These are phyloP conservation scores for Pichia californica DNA, from an alignment of 805 yeast species.

Conservation along the genomic window DNA sequence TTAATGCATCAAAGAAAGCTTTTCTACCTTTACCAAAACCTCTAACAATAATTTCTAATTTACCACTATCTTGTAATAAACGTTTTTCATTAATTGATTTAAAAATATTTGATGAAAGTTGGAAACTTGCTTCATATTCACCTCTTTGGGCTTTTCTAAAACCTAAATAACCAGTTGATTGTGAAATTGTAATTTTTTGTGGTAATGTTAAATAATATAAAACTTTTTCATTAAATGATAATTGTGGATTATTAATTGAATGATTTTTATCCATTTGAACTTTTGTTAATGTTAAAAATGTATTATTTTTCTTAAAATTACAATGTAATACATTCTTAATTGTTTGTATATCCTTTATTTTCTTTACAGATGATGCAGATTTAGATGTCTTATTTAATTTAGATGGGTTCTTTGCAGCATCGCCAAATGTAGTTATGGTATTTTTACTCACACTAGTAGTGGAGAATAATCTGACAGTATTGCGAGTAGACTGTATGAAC, in stretches of 20 bases:
- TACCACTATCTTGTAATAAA: slow-evolving; percentile 31
- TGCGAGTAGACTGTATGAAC: background rate
- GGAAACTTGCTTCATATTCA: slow-evolving; percentile 90
- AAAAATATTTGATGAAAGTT: slow-evolving; percentile 70
- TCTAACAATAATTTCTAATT: slow-evolving; percentile 70
- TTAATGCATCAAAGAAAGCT: slow-evolving; percentile 76
- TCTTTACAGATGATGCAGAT: slow-evolving; percentile 10
- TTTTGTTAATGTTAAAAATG: slow-evolving; percentile 68
- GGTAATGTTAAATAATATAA: slow-evolving; percentile 74
- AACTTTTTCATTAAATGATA: slow-evolving; percentile 62
- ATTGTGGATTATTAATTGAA: slow-evolving; percentile 46
- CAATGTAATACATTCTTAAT: slow-evolving; percentile 74
- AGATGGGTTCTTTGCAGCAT: slow-evolving; percentile 18
- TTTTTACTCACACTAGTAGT: background rate
- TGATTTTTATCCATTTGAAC: slow-evolving; percentile 60
- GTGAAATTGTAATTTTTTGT: slow-evolving; percentile 60
- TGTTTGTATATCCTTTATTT: slow-evolving; percentile 19
- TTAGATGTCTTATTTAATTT: slow-evolving; percentile 7
- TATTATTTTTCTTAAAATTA: slow-evolving; percentile 74
- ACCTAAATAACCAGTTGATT: slow-evolving; percentile 82
- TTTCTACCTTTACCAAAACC: slow-evolving; percentile 87
- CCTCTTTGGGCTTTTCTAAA: slow-evolving; percentile 86
- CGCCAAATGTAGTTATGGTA: slow-evolving; percentile 22
- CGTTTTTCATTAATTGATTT: slow-evolving; percentile 55
- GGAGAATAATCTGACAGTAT: slow-evolving; percentile 5